phyloP scores from a whole-genome alignment of 2,329 filamentous ascomycete species.

The Venturia pyrina region DNA sequence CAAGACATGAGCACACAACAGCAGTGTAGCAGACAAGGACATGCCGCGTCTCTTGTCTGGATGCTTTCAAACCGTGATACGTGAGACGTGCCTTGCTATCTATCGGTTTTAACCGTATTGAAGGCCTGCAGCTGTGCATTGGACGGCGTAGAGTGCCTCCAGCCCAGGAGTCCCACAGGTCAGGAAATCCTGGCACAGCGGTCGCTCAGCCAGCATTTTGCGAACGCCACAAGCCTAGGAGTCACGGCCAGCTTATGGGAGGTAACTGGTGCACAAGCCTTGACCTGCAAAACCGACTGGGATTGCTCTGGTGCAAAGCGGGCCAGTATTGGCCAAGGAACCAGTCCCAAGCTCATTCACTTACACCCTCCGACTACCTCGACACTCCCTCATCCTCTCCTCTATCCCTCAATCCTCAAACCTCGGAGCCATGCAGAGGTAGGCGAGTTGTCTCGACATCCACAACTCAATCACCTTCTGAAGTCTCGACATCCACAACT shows the following conservation, averaged over 20 bases:
- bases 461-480: slow-evolving; percentile 4
- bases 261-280: neutral
- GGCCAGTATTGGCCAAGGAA: slow-evolving; percentile 5
- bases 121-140: neutral
- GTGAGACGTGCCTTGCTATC: neutral
- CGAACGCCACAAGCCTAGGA: neutral
- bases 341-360: slow-evolving; percentile 1
- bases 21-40: neutral
- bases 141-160: neutral
- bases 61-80: neutral
- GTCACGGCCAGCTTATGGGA: neutral
- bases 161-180: neutral
- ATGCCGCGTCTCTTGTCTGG: neutral
- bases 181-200: neutral
- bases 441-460: slow-evolving; percentile 1
- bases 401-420: neutral
- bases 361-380: neutral
- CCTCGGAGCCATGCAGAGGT: slow-evolving; percentile 5
- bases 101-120: neutral
- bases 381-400: neutral
- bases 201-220: neutral
- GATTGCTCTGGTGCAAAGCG: neutral
- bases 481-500: neutral
- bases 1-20: neutral
- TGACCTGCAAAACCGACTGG: neutral